These are phyloP conservation scores for Plantago lanceolata DNA, from an alignment of 305 asterid species.

Conservation along the genomic window DNA sequence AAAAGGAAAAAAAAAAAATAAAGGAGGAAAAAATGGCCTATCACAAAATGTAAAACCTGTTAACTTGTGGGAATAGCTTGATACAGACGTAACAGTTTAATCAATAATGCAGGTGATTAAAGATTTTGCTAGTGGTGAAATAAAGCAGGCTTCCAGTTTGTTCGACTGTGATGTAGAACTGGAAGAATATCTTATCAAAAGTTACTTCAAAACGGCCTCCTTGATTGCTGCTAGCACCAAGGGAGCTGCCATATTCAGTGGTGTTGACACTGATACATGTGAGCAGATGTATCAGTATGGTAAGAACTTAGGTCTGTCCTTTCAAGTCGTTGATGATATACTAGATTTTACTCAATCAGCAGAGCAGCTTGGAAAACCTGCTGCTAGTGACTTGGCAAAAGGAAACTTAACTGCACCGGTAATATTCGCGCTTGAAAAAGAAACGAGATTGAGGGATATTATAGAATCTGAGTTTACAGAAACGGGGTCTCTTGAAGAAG, in stretches of 20 bases:
- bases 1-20: background rate
- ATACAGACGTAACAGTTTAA: background rate
- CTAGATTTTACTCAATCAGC: constrained; percentile 94
- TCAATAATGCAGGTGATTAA: constrained; percentile 64
- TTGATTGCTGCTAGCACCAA: constrained; percentile 90
- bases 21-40: background rate
- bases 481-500: constrained; percentile 74
- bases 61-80: background rate
- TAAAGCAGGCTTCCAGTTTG: constrained; percentile 83
- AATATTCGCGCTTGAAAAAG: constrained; percentile 72
- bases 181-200: constrained; percentile 82
- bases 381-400: constrained; percentile 77
- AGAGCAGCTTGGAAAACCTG: constrained; percentile 92
- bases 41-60: background rate
- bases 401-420: constrained; percentile 90
- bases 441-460: constrained; percentile 61
- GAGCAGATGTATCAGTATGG: constrained; percentile 88
- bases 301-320: constrained; percentile 81
- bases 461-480: constrained; percentile 81
- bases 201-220: constrained; percentile 94
- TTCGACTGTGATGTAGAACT: constrained; percentile 84
- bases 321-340: constrained; percentile 86
- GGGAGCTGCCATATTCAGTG: constrained; percentile 92
- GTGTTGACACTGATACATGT: constrained; percentile 39
- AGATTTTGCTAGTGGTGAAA: constrained; percentile 97